Evolutionary conservation across 2,329 filamentous ascomycete species (phyloP).

Genomic region (Aspergillus floridensis): DNA sequence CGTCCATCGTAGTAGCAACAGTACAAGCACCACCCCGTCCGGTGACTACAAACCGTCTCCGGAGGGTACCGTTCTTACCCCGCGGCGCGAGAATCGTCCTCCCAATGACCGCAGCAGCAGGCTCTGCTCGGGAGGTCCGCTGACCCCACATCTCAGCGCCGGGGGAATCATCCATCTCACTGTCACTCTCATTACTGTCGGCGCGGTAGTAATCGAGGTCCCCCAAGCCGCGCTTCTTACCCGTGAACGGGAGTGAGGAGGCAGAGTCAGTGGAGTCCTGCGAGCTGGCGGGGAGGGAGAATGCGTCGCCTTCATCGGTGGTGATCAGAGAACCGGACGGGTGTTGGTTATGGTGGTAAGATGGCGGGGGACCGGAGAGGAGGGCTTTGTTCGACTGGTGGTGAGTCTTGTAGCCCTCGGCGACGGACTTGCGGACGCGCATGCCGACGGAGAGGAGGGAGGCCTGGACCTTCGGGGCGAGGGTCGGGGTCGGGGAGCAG

Average conservation of each 20-base stretch:
- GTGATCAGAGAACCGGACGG: conserved; percentile 17
- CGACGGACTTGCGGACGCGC: conserved; percentile 88
- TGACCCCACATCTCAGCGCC: conserved; percentile 18
- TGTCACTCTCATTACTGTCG: conserved; percentile 19
- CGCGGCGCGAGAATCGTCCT: conserved; percentile 36
- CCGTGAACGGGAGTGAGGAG: too few relatives aligned
- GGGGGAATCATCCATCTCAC: background rate
- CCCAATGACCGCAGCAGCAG: background rate
- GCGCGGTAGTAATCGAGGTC: conserved; percentile 41
- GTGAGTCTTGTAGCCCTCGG: conserved; percentile 85
- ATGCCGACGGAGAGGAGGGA: conserved; percentile 90
- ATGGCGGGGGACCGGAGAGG: too few relatives aligned
- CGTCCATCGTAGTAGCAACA: conserved; percentile 13
- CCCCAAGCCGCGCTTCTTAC: conserved; percentile 43
- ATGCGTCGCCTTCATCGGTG: conserved; percentile 36
- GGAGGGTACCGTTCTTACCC: conserved; percentile 28
- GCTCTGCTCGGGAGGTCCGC: too few relatives aligned
- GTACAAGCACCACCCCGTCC: too few relatives aligned
- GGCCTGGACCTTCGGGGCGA: conserved; percentile 69
- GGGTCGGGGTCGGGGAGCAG: conserved; percentile 45
- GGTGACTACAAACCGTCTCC: conserved; percentile 19
- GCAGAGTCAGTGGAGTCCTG: conserved; percentile 34
- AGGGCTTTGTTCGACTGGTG: too few relatives aligned
- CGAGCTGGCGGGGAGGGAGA: conserved; percentile 42
- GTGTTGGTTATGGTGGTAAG: too few relatives aligned